These are phyloP conservation scores for Linaria vulgaris DNA, from an alignment of 257 asterid species.

Conservation along the genomic window DNA sequence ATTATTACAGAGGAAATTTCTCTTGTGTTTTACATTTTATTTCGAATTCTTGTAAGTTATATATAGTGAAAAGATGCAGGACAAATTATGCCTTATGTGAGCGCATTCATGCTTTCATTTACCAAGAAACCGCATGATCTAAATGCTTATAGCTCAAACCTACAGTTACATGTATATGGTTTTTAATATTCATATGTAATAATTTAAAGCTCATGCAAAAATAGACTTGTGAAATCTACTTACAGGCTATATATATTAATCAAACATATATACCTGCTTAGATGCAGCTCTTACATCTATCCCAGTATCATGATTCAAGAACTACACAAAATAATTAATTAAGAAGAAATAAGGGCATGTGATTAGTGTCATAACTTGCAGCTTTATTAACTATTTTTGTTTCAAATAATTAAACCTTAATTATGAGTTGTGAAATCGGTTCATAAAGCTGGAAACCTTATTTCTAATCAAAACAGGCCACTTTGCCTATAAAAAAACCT, in stretches of 20 bases:
- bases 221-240: neutral
- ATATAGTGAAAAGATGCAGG: no score
- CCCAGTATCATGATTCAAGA: slow-evolving; percentile 32
- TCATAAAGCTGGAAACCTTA: slow-evolving; percentile 23
- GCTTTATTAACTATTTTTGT: neutral
- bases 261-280: slow-evolving; percentile 28
- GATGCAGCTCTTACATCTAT: slow-evolving; percentile 33
- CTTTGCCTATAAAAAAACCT: slow-evolving; percentile 22
- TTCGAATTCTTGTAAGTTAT: no score
- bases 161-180: no score
- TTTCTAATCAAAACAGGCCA: slow-evolving; percentile 10
- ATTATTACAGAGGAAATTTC: no score
- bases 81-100: no score
- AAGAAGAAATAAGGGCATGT: neutral
- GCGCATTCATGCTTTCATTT: no score
- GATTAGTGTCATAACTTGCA: neutral
- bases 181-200: no score
- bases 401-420: slow-evolving; percentile 5
- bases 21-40: no score
- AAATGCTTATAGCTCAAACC: no score
- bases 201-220: no score
- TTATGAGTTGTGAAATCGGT: slow-evolving; percentile 12
- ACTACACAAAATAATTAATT: slow-evolving; percentile 18
- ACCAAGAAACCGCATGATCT: no score
- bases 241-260: neutral